Percentiles rank a stretch among this genome's conserved stretches.
Evolutionary conservation across 371 early-diverging fungal species (phyloP).

Genomic region (Coemansia sp.): DNA sequence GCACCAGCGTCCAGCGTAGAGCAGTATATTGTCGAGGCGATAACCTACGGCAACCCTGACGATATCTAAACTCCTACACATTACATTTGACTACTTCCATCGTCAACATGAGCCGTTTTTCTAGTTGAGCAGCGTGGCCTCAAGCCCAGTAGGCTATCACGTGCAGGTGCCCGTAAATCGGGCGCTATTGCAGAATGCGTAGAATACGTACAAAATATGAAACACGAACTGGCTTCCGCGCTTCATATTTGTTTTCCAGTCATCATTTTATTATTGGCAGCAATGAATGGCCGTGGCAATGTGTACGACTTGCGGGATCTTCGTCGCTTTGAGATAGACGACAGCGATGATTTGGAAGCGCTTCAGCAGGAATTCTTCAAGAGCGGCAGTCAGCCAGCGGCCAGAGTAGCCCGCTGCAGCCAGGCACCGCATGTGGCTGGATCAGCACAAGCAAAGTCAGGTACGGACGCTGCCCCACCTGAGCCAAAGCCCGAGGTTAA

Average conservation of each 20-base stretch:
- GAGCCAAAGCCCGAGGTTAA: neutral
- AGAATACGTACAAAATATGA: neutral
- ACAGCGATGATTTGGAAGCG: constrained; percentile 33
- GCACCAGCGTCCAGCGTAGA: constrained; percentile 38
- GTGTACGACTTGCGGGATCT: neutral
- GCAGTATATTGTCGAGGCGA: constrained; percentile 46
- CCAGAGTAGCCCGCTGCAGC: constrained; percentile 24
- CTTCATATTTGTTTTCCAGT: no score
- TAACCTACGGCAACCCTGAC: constrained; percentile 29
- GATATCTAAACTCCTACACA: constrained; percentile 6
- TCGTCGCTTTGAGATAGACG: constrained; percentile 17
- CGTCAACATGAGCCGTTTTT: no score
- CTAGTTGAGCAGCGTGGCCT: neutral
- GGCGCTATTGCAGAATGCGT: neutral
- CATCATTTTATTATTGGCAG: neutral
- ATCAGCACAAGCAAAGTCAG: neutral
- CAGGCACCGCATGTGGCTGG: constrained; percentile 13
- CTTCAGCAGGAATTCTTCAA: constrained; percentile 40
- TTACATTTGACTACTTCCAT: no score
- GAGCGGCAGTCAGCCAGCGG: constrained; percentile 32
- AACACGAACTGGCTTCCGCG: no score
- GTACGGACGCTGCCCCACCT: neutral
- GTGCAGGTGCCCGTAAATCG: neutral
- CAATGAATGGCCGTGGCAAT: neutral
- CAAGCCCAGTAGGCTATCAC: neutral